phyloP scores from a whole-genome alignment of 202 grass and related monocot genomes.

The Elaeis oleifera region DNA sequence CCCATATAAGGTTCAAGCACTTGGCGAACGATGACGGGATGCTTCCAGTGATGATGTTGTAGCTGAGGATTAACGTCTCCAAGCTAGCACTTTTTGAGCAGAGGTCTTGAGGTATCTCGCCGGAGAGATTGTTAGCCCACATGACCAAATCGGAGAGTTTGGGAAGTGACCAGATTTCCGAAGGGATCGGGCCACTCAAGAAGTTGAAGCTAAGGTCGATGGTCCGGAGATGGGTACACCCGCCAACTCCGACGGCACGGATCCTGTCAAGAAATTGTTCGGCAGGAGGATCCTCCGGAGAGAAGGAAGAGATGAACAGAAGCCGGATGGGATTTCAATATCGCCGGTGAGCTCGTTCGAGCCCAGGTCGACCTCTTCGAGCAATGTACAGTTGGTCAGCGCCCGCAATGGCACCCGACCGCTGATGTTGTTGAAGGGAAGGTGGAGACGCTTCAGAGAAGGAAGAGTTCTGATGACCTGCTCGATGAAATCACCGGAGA shows the following conservation, averaged over 20 bases:
- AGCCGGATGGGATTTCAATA: constrained; percentile 33
- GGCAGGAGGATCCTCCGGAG: constrained; percentile 53
- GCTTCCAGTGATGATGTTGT: constrained; percentile 60
- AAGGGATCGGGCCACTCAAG: constrained; percentile 45
- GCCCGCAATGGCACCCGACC: constrained; percentile 46
- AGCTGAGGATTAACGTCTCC: constrained; percentile 83
- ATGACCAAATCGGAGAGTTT: constrained; percentile 68
- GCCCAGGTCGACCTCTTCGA: constrained; percentile 64
- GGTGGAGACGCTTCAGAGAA: constrained; percentile 44
- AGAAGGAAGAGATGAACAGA: constrained; percentile 49
- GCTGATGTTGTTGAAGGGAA: constrained; percentile 80
- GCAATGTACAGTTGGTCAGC: constrained; percentile 46
- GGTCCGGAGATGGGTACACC: constrained; percentile 53
- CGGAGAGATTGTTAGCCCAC: constrained; percentile 81
- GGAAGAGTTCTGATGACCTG: constrained; percentile 52
- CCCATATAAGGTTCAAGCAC: constrained; percentile 75
- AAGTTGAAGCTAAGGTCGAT: constrained; percentile 94
- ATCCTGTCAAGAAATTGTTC: constrained; percentile 70
- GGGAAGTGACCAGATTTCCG: constrained; percentile 41
- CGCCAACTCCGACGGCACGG: constrained; percentile 37
- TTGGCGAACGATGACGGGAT: constrained; percentile 55
- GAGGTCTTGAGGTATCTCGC: constrained; percentile 59
- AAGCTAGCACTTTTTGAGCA: constrained; percentile 44
- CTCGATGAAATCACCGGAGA: constrained; percentile 56
- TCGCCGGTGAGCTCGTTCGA: constrained; percentile 55